These are phyloP conservation scores for Caryopteris hybrid DNA, from an alignment of 305 asterid species.

Conservation along the genomic window DNA sequence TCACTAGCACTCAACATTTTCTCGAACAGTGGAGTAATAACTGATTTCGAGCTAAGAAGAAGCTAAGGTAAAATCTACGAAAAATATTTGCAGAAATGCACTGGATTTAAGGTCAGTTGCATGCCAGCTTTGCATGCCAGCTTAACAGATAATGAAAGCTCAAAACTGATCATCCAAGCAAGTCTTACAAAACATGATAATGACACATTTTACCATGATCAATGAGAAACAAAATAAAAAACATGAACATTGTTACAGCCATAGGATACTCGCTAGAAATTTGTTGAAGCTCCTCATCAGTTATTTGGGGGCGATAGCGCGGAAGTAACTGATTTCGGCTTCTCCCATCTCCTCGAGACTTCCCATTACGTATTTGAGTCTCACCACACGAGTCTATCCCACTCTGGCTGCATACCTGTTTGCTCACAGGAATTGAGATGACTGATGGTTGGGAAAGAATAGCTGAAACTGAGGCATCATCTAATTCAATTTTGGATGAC, in stretches of 20 bases:
- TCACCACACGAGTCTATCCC: conserved; percentile 43
- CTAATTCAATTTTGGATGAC: conserved; percentile 42
- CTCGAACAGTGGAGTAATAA: conserved; percentile 86
- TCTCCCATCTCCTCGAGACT: conserved; percentile 47
- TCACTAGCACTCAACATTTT: conserved; percentile 96
- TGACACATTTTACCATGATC: conserved; percentile 12
- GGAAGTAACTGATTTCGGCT: conserved; percentile 61
- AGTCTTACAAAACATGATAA: conserved; percentile 4
- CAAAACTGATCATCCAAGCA: conserved; percentile 13
- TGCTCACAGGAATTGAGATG: conserved; percentile 32
- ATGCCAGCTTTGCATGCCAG: conserved; percentile 2
- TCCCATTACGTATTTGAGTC: conserved; percentile 41
- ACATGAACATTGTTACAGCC: conserved; percentile 5
- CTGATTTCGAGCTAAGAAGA: conserved; percentile 58
- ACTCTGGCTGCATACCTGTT: conserved; percentile 35
- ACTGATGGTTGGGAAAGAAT: conserved; percentile 26
- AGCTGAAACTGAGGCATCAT: conserved; percentile 37
- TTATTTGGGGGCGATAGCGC: conserved; percentile 65
- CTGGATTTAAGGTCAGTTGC: conserved; percentile 14
- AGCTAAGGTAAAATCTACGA: conserved; percentile 51
- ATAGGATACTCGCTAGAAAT: conserved; percentile 81
- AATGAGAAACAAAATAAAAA: conserved; percentile 14
- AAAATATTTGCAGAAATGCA: conserved; percentile 13
- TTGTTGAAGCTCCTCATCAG: conserved; percentile 62
- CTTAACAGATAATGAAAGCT: conserved; percentile 11